Conservation (phyloP, 805 yeast species). For the Candida dendrica region DNA sequence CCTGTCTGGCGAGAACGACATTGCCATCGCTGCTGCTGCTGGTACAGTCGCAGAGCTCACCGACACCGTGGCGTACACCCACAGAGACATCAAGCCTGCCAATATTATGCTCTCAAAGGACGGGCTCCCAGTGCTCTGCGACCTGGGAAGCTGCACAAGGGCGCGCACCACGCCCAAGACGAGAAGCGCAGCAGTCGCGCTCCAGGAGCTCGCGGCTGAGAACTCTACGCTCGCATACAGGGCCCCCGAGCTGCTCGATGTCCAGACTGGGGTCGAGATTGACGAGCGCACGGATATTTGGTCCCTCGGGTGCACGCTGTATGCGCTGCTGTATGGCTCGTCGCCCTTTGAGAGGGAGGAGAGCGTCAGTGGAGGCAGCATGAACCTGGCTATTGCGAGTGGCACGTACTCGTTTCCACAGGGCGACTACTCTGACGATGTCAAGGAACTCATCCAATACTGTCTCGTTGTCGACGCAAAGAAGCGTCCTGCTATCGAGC, state of each 20-base stretch:
- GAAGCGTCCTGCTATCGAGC: conserved; percentile 58
- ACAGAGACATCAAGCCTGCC: conserved; percentile 84
- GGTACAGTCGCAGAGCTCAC: conserved; percentile 39
- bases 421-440: conserved; percentile 40
- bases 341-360: conserved; percentile 89
- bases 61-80: conserved; percentile 67
- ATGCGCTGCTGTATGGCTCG: conserved; percentile 65
- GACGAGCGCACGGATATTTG: conserved; percentile 81
- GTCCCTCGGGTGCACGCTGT: conserved; percentile 84
- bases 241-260: conserved; percentile 86
- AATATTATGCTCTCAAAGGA: conserved; percentile 74
- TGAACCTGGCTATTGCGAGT: conserved; percentile 65
- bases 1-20: conserved; percentile 16
- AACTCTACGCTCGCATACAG: conserved; percentile 82
- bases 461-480: conserved; percentile 61
- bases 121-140: conserved; percentile 74
- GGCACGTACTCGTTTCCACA: conserved; percentile 46
- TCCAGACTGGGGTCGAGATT: conserved; percentile 55
- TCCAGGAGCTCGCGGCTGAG: conserved; percentile 78
- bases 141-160: conserved; percentile 70
- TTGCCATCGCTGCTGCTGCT: conserved; percentile 11
- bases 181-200: conserved; percentile 63
- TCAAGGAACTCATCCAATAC: conserved; percentile 46
- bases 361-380: conserved; percentile 72
- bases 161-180: conserved; percentile 50